Conservation (phyloP, 805 yeast genomes). For the Candida succiphila region DNA sequence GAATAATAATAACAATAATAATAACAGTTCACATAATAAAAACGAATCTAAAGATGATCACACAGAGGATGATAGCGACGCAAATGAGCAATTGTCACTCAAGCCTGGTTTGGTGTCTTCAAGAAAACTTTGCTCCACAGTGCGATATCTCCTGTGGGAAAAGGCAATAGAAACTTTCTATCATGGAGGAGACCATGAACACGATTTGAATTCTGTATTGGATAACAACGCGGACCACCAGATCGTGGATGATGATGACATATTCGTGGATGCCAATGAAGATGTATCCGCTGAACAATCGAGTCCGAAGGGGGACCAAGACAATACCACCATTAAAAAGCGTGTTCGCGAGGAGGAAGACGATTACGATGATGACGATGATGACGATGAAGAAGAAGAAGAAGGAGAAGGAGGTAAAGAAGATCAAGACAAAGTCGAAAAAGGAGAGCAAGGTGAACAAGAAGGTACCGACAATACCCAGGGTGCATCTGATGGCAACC, state of each 20-base stretch:
- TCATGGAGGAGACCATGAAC: slow-evolving; percentile 37
- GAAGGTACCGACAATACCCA: slow-evolving; percentile 2
- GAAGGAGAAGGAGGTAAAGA: slow-evolving; percentile 4
- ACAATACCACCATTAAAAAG: too few species aligned
- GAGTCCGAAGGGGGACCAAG: too few species aligned
- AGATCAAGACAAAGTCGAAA: slow-evolving; percentile 3
- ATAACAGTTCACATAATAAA: slow-evolving; percentile 8
- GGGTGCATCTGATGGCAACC: slow-evolving; percentile 7
- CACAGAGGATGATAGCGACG: slow-evolving; percentile 2
- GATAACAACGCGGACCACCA: slow-evolving; percentile 21
- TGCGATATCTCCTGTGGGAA: slow-evolving; percentile 65
- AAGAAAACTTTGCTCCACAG: slow-evolving; percentile 49
- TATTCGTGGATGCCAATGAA: slow-evolving; percentile 9
- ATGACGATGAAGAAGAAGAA: slow-evolving; percentile 10
- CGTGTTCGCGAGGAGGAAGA: slow-evolving; percentile 24
- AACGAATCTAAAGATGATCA: slow-evolving; percentile 4
- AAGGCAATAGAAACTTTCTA: slow-evolving; percentile 39
- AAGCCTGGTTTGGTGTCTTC: slow-evolving; percentile 37
- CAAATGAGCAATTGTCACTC: slow-evolving; percentile 30
- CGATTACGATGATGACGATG: slow-evolving; percentile 23
- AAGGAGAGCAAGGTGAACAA: slow-evolving; percentile 7
- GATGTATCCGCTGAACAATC: too few species aligned
- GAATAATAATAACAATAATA: slow-evolving; percentile 1
- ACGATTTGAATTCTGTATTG: slow-evolving; percentile 7
- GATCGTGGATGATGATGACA: slow-evolving; percentile 21